These are phyloP conservation scores for Wickerhamomyces alni DNA, from an alignment of 805 yeast species.

Conservation along the genomic window DNA sequence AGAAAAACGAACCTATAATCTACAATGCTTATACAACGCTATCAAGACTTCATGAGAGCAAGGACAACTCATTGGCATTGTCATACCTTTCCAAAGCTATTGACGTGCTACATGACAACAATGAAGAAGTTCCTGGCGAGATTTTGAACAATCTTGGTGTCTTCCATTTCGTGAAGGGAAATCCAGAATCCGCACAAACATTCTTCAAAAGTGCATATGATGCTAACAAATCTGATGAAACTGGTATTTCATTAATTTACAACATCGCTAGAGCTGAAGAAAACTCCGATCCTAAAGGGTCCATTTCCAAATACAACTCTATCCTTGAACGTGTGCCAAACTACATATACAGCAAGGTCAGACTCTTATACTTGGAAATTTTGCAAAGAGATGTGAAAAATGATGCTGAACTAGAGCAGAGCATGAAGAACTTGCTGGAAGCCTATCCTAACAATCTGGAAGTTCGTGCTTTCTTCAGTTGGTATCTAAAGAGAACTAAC, in stretches of 20 bases:
- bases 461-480: slow-evolving; percentile 85
- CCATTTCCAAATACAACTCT: slow-evolving; percentile 38
- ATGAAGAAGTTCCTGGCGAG: slow-evolving; percentile 41
- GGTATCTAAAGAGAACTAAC: slow-evolving; percentile 67
- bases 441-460: slow-evolving; percentile 61
- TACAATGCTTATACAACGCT: slow-evolving; percentile 63
- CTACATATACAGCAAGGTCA: slow-evolving; percentile 68
- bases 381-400: slow-evolving; percentile 39
- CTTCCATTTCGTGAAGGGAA: slow-evolving; percentile 61
- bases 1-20: slow-evolving; percentile 51
- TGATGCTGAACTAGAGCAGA: slow-evolving; percentile 36
- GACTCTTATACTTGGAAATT: slow-evolving; percentile 59
- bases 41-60: slow-evolving; percentile 63
- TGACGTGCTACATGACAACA: slow-evolving; percentile 35
- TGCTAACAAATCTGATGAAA: slow-evolving; percentile 23
- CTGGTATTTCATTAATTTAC: slow-evolving; percentile 46
- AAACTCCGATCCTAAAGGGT: slow-evolving; percentile 24
- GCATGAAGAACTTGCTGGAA: slow-evolving; percentile 48
- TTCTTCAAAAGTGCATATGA: slow-evolving; percentile 46
- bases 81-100: slow-evolving; percentile 56
- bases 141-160: slow-evolving; percentile 83
- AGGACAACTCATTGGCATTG: slow-evolving; percentile 63
- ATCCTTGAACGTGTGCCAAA: slow-evolving; percentile 59
- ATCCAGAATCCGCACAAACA: slow-evolving; percentile 49
- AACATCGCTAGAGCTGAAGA: slow-evolving; percentile 78